Percentiles rank a stretch among this genome's conserved stretches.
phyloP scores from a whole-genome alignment of 345 rosid species.

The Mallotus nudiflorus region DNA sequence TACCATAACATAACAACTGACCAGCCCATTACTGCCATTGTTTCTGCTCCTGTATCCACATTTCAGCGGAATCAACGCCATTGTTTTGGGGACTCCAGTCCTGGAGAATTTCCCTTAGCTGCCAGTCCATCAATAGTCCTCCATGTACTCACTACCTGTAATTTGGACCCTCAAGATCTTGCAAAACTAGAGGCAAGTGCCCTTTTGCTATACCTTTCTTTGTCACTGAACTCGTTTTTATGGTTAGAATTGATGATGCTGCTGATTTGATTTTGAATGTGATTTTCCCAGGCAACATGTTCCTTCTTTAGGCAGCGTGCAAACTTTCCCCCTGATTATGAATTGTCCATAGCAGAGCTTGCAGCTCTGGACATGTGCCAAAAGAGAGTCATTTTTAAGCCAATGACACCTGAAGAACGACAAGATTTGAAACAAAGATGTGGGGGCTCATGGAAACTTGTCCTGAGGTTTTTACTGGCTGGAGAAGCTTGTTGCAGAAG shows the following conservation, averaged over 20 bases:
- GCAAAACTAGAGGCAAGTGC: constrained; percentile 91
- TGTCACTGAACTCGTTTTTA: constrained; percentile 8
- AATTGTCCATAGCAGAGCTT: constrained; percentile 81
- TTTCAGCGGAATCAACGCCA: constrained; percentile 73
- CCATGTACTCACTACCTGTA: constrained; percentile 84
- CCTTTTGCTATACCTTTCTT: constrained; percentile 15
- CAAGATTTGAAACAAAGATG: constrained; percentile 67
- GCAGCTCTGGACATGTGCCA: constrained; percentile 96
- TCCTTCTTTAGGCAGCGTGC: constrained; percentile 96
- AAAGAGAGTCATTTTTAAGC: constrained; percentile 75
- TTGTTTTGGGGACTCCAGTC: constrained; percentile 73
- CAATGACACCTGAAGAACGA: constrained; percentile 65
- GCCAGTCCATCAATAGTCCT: constrained; percentile 90
- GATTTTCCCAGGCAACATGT: constrained; percentile 77
- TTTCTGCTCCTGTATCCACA: constrained; percentile 48
- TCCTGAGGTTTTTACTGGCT: constrained; percentile 74
- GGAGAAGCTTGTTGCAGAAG: constrained; percentile 87
- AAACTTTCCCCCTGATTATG: constrained; percentile 72
- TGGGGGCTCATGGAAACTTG: constrained; percentile 95
- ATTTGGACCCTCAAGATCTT: constrained; percentile 88
- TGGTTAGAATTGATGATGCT: constrained; percentile 53
- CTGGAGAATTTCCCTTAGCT: constrained; percentile 99
- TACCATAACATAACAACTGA: constrained; percentile 69
- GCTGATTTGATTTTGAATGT: constrained; percentile 50
- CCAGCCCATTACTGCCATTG: constrained; percentile 56